Base-by-base conservation (phyloP, 176 grass and related monocot genomes). In the Aegilops tauschii region DNA sequence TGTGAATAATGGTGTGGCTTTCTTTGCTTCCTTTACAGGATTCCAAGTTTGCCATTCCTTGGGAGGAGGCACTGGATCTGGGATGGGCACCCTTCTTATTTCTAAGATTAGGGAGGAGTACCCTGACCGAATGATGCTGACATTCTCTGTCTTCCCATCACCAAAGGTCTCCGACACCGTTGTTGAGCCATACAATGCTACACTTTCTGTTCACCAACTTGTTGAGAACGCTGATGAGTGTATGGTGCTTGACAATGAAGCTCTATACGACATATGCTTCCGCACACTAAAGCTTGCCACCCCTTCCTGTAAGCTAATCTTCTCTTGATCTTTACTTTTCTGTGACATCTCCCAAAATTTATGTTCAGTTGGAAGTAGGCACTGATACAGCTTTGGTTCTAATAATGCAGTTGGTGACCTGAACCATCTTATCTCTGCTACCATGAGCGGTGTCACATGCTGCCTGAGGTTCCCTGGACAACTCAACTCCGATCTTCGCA, bases 91-190 rank as follows among this genome's bases (percentile, higher is more conserved):
- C 18, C 92, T 97, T 73, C 90, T 97, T 56, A 95, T 97, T 83
- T 97, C 95, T 58, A 97, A 97, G 84, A 97, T 97, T 52, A 97
- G 95, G 86, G 92, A 97, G 77, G 95, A 97, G 76, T 97, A 97
- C 75, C 95, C 92, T 6, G 95, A 97, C 13, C 84, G 95, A 44
- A 97, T 97, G 95, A 97, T 97, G 95, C 17, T 97, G 90, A 97
- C 95, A 5, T 97, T 97, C 87, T 97, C 95, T 14, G 95, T 97
- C 36, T 97, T 97, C 87, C 95, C 95, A 42, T 97, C 95, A n/a
- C 95, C 95, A 63, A 97, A 97, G 84, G 95, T 97, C 61, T 97
- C 95, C 9, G 95, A 97, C 82, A 97, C 95, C 12, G 95, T 97
- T 12, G 95, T 97, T 17, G 95, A 97, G 84, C 95, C 92, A 12